These are phyloP conservation scores for Saccharomyces hybrid DNA, from an alignment of 1,139 yeast species.

Conservation along the genomic window DNA sequence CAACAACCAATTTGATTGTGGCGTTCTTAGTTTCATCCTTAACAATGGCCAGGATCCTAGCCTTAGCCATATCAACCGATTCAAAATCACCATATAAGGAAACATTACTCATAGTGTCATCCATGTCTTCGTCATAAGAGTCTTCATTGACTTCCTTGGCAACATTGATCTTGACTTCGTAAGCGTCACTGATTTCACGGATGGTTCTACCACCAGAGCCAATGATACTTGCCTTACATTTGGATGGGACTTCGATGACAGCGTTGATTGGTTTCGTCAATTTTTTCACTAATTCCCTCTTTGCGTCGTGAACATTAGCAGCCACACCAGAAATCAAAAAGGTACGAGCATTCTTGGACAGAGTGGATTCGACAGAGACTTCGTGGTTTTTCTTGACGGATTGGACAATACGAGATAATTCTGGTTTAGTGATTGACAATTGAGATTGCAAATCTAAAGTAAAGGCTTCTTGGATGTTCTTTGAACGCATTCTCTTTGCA, in stretches of 20 bases:
- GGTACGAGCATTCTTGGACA: constrained; percentile 71
- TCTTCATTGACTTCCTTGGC: constrained; percentile 39
- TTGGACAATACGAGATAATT: constrained; percentile 56
- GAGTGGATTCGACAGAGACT: constrained; percentile 76
- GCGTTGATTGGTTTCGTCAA: constrained; percentile 67
- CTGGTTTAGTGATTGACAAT: constrained; percentile 53
- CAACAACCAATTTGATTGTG: constrained; percentile 41
- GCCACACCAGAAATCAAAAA: constrained; percentile 77
- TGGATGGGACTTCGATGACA: constrained; percentile 64
- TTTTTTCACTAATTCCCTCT: constrained; percentile 66
- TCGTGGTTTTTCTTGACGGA: constrained; percentile 52
- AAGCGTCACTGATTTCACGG: constrained; percentile 67
- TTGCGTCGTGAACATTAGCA: constrained; percentile 61
- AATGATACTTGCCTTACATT: constrained; percentile 71
- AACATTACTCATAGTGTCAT: constrained; percentile 51
- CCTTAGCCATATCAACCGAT: constrained; percentile 69
- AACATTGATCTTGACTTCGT: constrained; percentile 64
- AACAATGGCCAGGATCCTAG: constrained; percentile 64
- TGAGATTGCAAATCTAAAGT: constrained; percentile 62
- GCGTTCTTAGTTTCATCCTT: constrained; percentile 61
- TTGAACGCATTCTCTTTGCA: constrained; percentile 34
- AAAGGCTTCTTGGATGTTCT: constrained; percentile 64
- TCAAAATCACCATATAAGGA: constrained; percentile 78
- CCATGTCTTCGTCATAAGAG: constrained; percentile 36
- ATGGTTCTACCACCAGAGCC: constrained; percentile 84